Evolutionary conservation across 1,284 basidiomycete genomes (phyloP).

Genomic region (Albatrellus sp.): DNA sequence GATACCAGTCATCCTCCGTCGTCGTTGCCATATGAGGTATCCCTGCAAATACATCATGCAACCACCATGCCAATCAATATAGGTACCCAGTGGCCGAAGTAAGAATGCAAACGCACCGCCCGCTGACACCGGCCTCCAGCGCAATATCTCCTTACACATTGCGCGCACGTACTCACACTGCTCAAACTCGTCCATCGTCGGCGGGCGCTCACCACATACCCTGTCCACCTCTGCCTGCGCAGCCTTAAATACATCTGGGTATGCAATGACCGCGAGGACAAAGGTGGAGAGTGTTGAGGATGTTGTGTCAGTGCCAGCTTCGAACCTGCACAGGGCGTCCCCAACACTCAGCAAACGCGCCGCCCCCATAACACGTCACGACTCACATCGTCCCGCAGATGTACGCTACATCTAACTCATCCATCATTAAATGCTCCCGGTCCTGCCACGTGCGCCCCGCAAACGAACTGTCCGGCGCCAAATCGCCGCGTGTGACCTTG

Average conservation of each 20-base stretch:
- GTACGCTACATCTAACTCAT: not conserved
- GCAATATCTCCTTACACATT: not conserved
- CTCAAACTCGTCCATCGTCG: not conserved
- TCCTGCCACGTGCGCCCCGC: not conserved
- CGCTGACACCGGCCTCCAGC: not conserved
- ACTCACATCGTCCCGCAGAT: not conserved
- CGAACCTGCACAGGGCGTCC: not conserved
- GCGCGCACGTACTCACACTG: not conserved
- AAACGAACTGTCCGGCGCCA: not conserved
- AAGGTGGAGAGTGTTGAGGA: not conserved
- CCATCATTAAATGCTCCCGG: not conserved
- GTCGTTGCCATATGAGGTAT: not conserved
- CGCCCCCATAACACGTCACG: too few species aligned
- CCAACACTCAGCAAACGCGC: too few species aligned
- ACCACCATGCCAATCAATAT: too few species aligned
- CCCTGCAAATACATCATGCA: not conserved
- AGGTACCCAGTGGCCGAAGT: too few species aligned
- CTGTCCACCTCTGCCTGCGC: constrained; percentile 1
- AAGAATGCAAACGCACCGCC: not conserved
- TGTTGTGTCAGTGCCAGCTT: constrained; percentile 1
- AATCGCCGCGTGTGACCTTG: not conserved
- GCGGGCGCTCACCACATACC: not conserved
- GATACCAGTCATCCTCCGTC: not conserved
- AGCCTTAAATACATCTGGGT: not conserved
- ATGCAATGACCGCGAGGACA: not conserved